phyloP scores from a whole-genome alignment of 2,329 filamentous ascomycete species.

The Arthrobotrys entomopaga region DNA sequence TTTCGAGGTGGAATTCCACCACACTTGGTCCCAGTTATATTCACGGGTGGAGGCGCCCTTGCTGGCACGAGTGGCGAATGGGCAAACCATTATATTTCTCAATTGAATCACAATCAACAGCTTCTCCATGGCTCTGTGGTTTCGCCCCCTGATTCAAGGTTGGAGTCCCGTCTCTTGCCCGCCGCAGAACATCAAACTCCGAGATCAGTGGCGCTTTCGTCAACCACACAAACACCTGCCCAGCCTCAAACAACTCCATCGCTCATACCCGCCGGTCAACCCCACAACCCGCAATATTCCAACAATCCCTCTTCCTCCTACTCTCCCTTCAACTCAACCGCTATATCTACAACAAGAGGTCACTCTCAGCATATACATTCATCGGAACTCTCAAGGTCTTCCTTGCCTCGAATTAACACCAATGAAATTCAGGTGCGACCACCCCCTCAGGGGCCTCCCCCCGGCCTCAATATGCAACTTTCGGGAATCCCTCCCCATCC shows the following conservation, averaged over 20 bases:
- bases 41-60: constrained; percentile 66
- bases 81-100: constrained; percentile 66
- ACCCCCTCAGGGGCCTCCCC: constrained; percentile 60
- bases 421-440: constrained; percentile 67
- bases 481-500: constrained; percentile 52
- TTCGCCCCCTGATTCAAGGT: constrained; percentile 45
- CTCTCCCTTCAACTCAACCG: constrained; percentile 61
- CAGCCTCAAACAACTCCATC: constrained; percentile 60
- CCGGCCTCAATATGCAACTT: constrained; percentile 53
- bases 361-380: constrained; percentile 48
- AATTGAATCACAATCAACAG: constrained; percentile 63
- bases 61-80: constrained; percentile 66
- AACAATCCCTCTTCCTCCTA: constrained; percentile 57
- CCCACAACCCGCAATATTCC: constrained; percentile 38
- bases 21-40: constrained; percentile 67
- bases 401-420: constrained; percentile 66
- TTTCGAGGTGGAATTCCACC: constrained; percentile 67
- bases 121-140: constrained; percentile 60
- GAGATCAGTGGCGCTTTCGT: constrained; percentile 60
- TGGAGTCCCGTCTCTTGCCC: constrained; percentile 45
- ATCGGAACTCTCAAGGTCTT: constrained; percentile 63
- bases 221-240: constrained; percentile 62
- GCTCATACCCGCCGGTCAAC: constrained; percentile 38
- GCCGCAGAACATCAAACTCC: constrained; percentile 56
- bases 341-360: constrained; percentile 60